Conservation (phyloP, 495 filamentous ascomycete genomes). For the Daldinia caldariorum region DNA sequence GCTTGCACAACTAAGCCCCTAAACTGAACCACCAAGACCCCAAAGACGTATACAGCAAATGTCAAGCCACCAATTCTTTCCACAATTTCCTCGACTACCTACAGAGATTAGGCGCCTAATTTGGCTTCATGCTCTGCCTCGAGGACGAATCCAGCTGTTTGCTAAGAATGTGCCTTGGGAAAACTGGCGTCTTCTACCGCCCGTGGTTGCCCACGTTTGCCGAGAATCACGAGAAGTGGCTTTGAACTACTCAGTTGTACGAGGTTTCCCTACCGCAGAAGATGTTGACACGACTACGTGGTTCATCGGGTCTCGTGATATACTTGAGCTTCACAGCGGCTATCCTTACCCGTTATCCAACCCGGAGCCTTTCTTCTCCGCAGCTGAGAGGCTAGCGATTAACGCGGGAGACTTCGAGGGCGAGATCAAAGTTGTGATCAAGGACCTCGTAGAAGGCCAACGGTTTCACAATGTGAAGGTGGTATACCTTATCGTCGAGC, state of each 20-base stretch:
- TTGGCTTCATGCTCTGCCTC: slow-evolving; percentile 43
- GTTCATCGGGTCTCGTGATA: slow-evolving; percentile 45
- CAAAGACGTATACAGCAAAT: slow-evolving; percentile 26
- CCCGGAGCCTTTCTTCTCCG: slow-evolving; percentile 45
- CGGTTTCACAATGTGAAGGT: slow-evolving; percentile 43
- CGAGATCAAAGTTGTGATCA: slow-evolving; percentile 37
- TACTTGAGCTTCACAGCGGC: slow-evolving; percentile 46
- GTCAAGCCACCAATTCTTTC: slow-evolving; percentile 38
- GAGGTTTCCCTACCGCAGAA: slow-evolving; percentile 46
- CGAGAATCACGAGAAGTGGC: slow-evolving; percentile 43
- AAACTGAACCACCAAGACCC: slow-evolving; percentile 16
- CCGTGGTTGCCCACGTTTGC: slow-evolving; percentile 42
- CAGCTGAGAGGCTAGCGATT: slow-evolving; percentile 40
- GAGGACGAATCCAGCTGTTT: slow-evolving; percentile 46
- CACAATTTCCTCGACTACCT: slow-evolving; percentile 43
- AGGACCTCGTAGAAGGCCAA: slow-evolving; percentile 37
- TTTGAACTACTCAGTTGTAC: slow-evolving; percentile 39
- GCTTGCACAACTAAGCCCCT: slow-evolving; percentile 15
- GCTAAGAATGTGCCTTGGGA: slow-evolving; percentile 48
- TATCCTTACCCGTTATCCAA: slow-evolving; percentile 48
- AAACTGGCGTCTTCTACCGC: slow-evolving; percentile 45
- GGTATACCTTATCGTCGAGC: slow-evolving; percentile 45
- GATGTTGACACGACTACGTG: slow-evolving; percentile 46
- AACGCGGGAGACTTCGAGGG: slow-evolving; percentile 42
- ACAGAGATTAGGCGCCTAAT: slow-evolving; percentile 46